Evolutionary conservation across 179 eudicot species (phyloP), one percentile per base, ranked within the genome.

Genomic region (Camellia oleifera): DNA sequence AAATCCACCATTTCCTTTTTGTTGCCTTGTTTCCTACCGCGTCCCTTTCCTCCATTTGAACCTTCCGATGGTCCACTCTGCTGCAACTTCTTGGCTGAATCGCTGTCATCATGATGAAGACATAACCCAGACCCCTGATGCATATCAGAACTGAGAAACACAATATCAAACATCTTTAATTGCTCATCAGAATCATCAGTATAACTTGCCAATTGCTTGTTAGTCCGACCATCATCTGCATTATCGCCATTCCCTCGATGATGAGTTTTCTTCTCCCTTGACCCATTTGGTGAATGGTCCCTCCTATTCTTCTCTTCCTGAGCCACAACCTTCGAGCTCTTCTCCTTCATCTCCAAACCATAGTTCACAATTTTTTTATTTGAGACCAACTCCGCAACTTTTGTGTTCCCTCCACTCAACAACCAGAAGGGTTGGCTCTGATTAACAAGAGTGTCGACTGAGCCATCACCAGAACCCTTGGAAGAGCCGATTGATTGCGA

Each of bases 81-180:
- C 60, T 72, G 72, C 78, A 78, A 67, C 6, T 84, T 1, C 40
- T 32, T 32, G 40, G 40, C 40, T 1, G 40, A 1, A 32, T 32
- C 40, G 1, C 1, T 32, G 40, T 32, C 40, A 32, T 32, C 40
- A 32, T 32, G 40, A 32, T 32, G 40, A 32, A 32, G 40, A 32
- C 2, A 32, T 32, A 32, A 32, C 40, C 40, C 40, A 1, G 40
- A 32, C 40, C 40, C 84, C 44, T 85, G 78, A 70, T 88, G 86
- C 77, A 88, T 85, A 67, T 81, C 67, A 61, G 84, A 85, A n/a
- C 92, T 88, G 64, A 91, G 81, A 48, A 91, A 64, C 26, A 87
- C 88, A 69, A 69, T 84, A 60, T 91, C 94, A 65, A 82, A 88
- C 84, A 87, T 85, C 72, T 90, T 91, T n/a, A 87, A 81, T 62